Base-by-base conservation (phyloP, 805 yeast genomes). In the Ogataea pini region DNA sequence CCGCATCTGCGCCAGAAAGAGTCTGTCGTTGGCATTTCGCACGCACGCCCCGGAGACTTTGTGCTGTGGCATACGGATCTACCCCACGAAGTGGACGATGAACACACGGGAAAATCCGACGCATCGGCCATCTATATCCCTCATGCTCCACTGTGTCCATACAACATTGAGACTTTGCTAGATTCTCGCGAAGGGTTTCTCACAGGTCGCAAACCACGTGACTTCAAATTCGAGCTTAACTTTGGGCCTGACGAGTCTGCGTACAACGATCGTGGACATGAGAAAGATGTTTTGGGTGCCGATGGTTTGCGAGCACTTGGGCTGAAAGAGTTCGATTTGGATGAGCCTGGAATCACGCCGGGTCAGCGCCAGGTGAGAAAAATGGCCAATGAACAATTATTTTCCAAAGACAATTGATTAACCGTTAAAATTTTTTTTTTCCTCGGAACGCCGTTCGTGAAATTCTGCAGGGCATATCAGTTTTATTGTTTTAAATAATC, bases 41-140 rank as follows among this genome's bases (percentile, higher is more conserved):
- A 31, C 34, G 34, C 18, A 13, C 16, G 17, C 25, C 65, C 72
- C 7, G 77, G 77, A 6, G 76, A 72, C 51, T 68, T 60, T 50
- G 73, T 73, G 1, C 67, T 69, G 40, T 73, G 77, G 77, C 78
- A 74, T 46, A 62, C 70, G 46, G 78, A 73, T 51, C 43, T 64
- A 24, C 62, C 67, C 13, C 78, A 74, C 51, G 69, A 70, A 24
- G 76, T 73, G 20, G 76, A 73, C 43, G 56, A 60, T 20, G 62
- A 55, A 6, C 75, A 70, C 48, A 48, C 44, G 13, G 77, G 77
- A 7, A 33, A 33, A 2, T 25, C 45, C 5, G 70, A 70, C 48
- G 70, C 77, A 2, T 59, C 69, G 13, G 78, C 72, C 6, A 50
- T 72, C 43, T 73, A 65, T 50, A 59, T 64, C 49, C 72, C 73